Base-by-base conservation (phyloP, 306 rosid genomes). In the Hippophae tibetana region DNA sequence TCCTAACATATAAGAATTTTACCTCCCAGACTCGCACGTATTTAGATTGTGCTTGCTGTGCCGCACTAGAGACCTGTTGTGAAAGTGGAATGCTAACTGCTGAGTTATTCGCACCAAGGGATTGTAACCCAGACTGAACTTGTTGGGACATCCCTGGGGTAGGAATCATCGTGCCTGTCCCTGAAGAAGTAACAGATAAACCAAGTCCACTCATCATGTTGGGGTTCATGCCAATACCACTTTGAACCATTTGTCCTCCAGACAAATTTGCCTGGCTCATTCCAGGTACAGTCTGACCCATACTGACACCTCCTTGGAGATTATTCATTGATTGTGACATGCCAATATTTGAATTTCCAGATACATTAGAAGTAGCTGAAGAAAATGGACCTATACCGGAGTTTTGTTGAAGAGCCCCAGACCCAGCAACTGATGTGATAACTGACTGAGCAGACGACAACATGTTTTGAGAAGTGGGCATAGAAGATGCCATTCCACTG, bases 21-120 rank as follows among this genome's bases (percentile, higher is more conserved):
- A 93, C 99, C 97, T 93, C 97, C 99, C 99, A 93, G 65, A 93
- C 92, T 81, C 72, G 88, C 64, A 93, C 79, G 68, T 93, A 93
- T 76, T 93, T 93, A 43, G 99, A 93, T 78, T 78, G 95, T 60
- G 80, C 58, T 66, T 88, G 68, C 59, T 75, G 87, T 67, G 82
- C 62, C 73, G 79, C 89, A 65, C 81, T 85, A 58, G 90, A 71
- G 38, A 89, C 68, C 65, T 83, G 92, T 69, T 92, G 99, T 13
- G 87, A 59, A 69, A 88, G 77, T 5, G 90, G 70, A 72, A 87
- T 77, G 72, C 66, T 86, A 61, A 88, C 71, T 56, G 86, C 86
- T 31, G 84, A 58, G 71, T 76, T 80, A 79, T 63, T 84, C 72
- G 66, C 76, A 9, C 81, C 79, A 69, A 83, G 82, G 23, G 95